phyloP scores from a whole-genome alignment of 345 rosid genomes.

The Clarkia xantiana region DNA sequence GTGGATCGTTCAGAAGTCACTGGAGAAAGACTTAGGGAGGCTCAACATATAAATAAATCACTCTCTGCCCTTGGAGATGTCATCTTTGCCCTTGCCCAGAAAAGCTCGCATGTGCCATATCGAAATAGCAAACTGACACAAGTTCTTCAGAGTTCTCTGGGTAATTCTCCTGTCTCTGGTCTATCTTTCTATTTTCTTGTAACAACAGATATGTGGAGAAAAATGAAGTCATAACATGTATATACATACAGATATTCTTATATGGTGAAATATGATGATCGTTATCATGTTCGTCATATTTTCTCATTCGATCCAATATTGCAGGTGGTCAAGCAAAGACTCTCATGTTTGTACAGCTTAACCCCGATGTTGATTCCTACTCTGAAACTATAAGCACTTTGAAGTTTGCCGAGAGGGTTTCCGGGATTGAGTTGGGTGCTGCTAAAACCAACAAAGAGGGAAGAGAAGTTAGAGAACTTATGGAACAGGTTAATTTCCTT shows the following conservation, averaged over 20 bases:
- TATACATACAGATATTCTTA: too few species aligned
- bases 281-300: not conserved
- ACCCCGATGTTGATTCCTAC: constrained; percentile 83
- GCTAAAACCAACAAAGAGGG: constrained; percentile 87
- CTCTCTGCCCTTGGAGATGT: constrained; percentile 94
- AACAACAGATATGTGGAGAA: too few species aligned
- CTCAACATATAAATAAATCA: constrained; percentile 93
- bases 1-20: constrained; percentile 94
- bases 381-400: constrained; percentile 85
- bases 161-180: constrained; percentile 19
- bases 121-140: constrained; percentile 96
- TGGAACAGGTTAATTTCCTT: constrained; percentile 55
- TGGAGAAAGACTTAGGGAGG: constrained; percentile 93
- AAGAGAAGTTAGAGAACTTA: constrained; percentile 71
- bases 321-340: constrained; percentile 97
- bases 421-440: constrained; percentile 95
- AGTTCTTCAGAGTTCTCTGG: constrained; percentile 95
- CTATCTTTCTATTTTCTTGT: not conserved
- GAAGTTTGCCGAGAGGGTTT: constrained; percentile 92
- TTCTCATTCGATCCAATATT: not conserved
- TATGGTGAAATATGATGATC: too few species aligned
- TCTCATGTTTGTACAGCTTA: constrained; percentile 93
- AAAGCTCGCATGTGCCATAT: constrained; percentile 80
- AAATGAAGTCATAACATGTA: too few species aligned
- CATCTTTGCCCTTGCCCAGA: constrained; percentile 79